Conservation (phyloP, 768 basidiomycete genomes). For the Rhodotorula graminis region DNA sequence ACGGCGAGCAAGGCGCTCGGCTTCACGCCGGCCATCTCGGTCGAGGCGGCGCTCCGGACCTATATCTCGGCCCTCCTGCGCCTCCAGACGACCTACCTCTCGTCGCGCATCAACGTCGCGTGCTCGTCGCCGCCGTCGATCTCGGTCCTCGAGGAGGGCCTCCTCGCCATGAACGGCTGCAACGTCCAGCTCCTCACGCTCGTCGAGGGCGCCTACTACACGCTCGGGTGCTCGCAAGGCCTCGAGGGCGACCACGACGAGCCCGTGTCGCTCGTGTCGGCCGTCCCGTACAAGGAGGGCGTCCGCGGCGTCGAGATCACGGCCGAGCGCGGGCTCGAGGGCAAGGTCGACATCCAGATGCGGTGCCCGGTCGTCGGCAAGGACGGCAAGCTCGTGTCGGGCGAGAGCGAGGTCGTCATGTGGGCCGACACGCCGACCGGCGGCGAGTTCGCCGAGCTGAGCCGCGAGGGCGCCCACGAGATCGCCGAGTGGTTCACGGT, state of each 20-base stretch:
- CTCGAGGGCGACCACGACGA: constrained; percentile 24
- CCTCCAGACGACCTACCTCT: constrained; percentile 31
- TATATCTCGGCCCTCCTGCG: constrained; percentile 36
- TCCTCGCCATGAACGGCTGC: constrained; percentile 39
- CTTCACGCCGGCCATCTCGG: constrained; percentile 26
- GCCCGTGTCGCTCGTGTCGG: constrained; percentile 30
- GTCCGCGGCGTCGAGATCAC: constrained; percentile 37
- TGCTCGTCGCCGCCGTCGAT: constrained; percentile 40
- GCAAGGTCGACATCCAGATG: constrained; percentile 40
- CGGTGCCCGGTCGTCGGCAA: constrained; percentile 30
- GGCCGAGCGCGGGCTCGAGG: constrained; percentile 38
- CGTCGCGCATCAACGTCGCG: constrained; percentile 34
- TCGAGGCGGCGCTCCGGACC: constrained; percentile 25
- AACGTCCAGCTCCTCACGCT: constrained; percentile 40
- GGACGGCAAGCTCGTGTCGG: constrained; percentile 26
- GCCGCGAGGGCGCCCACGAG: constrained; percentile 16
- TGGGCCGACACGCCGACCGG: constrained; percentile 35
- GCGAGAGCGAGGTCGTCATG: constrained; percentile 33
- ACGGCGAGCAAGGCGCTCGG: constrained; percentile 34
- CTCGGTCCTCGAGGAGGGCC: constrained; percentile 40
- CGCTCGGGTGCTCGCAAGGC: constrained; percentile 37
- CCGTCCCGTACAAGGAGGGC: constrained; percentile 39
- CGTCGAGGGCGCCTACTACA: constrained; percentile 38
- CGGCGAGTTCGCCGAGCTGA: constrained; percentile 31
- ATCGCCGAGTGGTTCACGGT: constrained; percentile 40